Percentiles rank a stretch among this genome's conserved stretches.
These are phyloP conservation scores for Neofusicoccum kwambonambiense DNA, from an alignment of 2,329 filamentous ascomycete genomes.

Conservation along the genomic window DNA sequence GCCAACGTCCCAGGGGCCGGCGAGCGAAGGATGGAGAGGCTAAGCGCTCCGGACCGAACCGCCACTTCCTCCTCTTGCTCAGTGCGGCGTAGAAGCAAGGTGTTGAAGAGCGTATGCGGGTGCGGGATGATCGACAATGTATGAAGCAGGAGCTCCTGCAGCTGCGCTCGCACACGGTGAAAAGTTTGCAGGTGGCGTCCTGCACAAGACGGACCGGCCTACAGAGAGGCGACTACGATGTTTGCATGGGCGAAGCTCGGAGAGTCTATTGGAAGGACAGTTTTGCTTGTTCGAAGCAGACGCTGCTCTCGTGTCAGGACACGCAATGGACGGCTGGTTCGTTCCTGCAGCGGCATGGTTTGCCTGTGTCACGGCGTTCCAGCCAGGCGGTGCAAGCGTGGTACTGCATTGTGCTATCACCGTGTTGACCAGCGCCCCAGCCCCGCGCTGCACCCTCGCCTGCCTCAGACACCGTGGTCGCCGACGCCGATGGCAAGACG, in stretches of 20 bases:
- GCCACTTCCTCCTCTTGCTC: neutral
- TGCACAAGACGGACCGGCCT: neutral
- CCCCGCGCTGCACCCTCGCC: neutral
- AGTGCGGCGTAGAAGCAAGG: neutral
- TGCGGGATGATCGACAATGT: neutral
- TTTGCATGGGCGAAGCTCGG: neutral
- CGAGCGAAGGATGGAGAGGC: conserved; percentile 2
- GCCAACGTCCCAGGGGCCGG: conserved; percentile 2
- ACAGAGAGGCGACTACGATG: conserved; percentile 2
- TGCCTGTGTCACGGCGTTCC: neutral
- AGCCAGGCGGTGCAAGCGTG: conserved; percentile 3
- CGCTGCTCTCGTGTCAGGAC: conserved; percentile 1
- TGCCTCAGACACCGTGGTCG: neutral
- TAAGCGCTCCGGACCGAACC: conserved; percentile 8
- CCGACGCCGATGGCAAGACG: neutral
- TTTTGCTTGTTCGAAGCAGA: conserved; percentile 17
- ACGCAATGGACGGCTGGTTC: conserved; percentile 2
- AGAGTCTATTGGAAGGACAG: neutral
- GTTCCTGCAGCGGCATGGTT: conserved; percentile 16
- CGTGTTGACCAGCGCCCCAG: conserved; percentile 1
- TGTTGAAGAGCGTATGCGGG: neutral
- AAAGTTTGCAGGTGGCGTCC: neutral
- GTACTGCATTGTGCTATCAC: conserved; percentile 11
- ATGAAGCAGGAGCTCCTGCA: conserved; percentile 2
- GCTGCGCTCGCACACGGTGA: neutral